These are phyloP conservation scores for Apocynum venetum DNA, from an alignment of 257 asterid genomes.

Conservation along the genomic window DNA sequence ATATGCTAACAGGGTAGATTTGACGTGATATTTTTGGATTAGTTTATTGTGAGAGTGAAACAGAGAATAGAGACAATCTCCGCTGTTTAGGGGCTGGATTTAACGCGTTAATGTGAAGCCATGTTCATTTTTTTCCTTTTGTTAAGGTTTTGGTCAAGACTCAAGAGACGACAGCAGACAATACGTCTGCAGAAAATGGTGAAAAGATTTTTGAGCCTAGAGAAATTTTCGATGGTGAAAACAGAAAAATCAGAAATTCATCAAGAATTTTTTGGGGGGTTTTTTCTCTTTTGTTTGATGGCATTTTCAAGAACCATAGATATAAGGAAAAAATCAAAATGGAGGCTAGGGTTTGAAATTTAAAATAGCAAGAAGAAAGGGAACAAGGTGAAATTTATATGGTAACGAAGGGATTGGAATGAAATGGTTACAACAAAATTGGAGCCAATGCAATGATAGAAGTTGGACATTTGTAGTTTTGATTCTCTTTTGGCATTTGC, in stretches of 20 bases:
- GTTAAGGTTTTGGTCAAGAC: background rate
- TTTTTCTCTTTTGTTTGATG: background rate
- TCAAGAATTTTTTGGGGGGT: background rate
- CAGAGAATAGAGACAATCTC: slow-evolving; percentile 19
- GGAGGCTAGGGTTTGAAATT: background rate
- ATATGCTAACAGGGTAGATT: slow-evolving; percentile 6
- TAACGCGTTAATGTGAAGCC: slow-evolving; percentile 37
- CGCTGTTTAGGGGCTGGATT: slow-evolving; percentile 50
- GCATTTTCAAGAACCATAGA: background rate
- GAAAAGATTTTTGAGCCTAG: background rate
- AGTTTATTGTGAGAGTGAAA: slow-evolving; percentile 15
- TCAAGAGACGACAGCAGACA: background rate
- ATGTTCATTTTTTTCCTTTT: slow-evolving; percentile 2
- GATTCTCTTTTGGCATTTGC: background rate
- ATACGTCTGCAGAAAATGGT: background rate
- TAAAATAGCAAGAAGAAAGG: background rate
- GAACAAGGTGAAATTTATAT: background rate
- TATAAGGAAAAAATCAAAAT: background rate
- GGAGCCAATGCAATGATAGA: background rate
- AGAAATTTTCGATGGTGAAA: background rate
- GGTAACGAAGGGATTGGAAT: too few species aligned
- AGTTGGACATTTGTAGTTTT: background rate
- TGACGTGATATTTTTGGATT: slow-evolving; percentile 15
- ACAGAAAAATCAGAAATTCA: background rate
- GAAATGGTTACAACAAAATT: background rate